Conservation (phyloP, 306 rosid genomes). For the Medicago arabica region DNA sequence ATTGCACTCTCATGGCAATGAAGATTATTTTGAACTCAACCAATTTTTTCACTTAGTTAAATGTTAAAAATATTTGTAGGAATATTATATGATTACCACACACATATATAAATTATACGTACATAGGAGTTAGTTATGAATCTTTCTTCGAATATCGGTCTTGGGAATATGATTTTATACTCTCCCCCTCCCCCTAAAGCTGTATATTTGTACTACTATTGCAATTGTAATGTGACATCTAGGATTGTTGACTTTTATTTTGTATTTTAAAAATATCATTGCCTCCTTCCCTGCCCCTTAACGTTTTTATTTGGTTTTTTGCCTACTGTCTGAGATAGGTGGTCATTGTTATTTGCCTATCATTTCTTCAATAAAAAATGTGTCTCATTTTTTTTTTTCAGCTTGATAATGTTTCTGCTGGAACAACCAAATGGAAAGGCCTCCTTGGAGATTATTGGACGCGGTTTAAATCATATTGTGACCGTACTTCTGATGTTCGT, state of each 20-base stretch:
- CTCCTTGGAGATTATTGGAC: conserved; percentile 96
- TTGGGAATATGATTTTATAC: neutral
- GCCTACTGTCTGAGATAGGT: conserved; percentile 12
- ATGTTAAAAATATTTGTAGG: neutral
- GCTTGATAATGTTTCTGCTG: conserved; percentile 99
- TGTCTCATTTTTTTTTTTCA: conserved; percentile 48
- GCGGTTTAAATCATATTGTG: conserved; percentile 86
- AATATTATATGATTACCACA: neutral
- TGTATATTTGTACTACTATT: conserved; percentile 2
- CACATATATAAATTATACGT: too few relatives aligned
- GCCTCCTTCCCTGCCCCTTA: conserved; percentile 6
- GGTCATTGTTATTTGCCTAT: conserved; percentile 28
- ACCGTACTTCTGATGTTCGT: conserved; percentile 66
- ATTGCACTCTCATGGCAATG: neutral
- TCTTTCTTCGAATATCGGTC: neutral
- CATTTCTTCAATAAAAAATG: neutral
- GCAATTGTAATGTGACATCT: neutral
- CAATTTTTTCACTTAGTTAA: neutral
- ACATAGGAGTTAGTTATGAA: neutral
- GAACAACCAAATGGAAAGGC: conserved; percentile 97
- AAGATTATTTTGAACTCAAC: conserved; percentile 5
- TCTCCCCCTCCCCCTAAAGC: neutral
- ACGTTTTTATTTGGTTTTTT: neutral
- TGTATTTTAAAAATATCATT: neutral
- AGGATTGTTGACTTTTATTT: neutral